Evolutionary conservation across 2,329 filamentous ascomycete genomes (phyloP).

Genomic region (Colletotrichum sp.): DNA sequence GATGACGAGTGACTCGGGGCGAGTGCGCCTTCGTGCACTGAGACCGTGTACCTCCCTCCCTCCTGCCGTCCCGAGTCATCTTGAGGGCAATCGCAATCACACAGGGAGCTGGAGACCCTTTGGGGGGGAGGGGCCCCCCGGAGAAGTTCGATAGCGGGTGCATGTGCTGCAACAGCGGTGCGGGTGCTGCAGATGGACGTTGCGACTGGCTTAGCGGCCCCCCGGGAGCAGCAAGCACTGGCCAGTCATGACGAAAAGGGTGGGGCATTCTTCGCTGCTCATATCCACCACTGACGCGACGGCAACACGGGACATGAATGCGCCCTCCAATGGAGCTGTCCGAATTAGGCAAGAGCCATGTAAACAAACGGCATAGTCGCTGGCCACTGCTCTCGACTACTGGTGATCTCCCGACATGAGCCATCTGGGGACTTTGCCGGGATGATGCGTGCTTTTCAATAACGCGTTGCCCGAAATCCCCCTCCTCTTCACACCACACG

Average conservation of each 20-base stretch:
- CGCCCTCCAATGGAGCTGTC: slow-evolving; percentile 3
- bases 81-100: not conserved
- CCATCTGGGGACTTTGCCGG: not conserved
- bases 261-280: not conserved
- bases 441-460: not conserved
- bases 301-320: not conserved
- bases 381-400: not conserved
- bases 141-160: not conserved
- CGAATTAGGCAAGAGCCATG: slow-evolving; percentile 7
- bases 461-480: not conserved
- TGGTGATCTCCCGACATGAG: not conserved
- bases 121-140: not conserved
- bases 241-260: not conserved
- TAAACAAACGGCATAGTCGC: slow-evolving; percentile 18
- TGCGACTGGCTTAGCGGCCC: slow-evolving; percentile 4
- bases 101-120: not conserved
- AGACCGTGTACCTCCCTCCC: not conserved
- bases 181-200: not conserved
- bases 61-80: not conserved
- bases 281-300: not conserved
- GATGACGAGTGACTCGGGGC: slow-evolving; percentile 23
- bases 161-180: not conserved
- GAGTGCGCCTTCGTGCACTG: not conserved
- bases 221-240: slow-evolving; percentile 4
- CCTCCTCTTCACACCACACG: not conserved